Conservation (phyloP, 768 basidiomycete genomes). For the Cubamyces sp. region DNA sequence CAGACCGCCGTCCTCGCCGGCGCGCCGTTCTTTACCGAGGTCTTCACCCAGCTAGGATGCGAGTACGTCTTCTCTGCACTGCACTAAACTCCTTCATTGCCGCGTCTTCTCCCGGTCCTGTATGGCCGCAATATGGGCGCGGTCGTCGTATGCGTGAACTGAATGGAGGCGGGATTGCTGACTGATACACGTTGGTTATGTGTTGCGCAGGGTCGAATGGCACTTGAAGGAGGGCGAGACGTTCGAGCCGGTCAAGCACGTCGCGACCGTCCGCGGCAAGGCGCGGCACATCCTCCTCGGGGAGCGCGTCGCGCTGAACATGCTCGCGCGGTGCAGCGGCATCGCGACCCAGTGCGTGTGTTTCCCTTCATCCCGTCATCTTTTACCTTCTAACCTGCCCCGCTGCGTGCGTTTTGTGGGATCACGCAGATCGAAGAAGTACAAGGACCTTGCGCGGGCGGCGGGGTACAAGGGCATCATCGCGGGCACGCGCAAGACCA, state of each 20-base stretch:
- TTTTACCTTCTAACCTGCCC: background rate
- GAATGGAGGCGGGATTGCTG: background rate
- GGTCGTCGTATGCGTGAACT: background rate
- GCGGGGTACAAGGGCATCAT: constrained; percentile 87
- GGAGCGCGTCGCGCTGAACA: constrained; percentile 90
- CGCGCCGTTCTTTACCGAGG: constrained; percentile 92
- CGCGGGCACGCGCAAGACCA: constrained; percentile 97
- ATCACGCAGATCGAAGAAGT: constrained; percentile 69
- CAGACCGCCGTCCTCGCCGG: constrained; percentile 84
- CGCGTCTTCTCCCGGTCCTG: background rate
- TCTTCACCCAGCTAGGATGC: constrained; percentile 89
- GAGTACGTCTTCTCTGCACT: constrained; percentile 56
- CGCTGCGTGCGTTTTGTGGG: constrained; percentile 4
- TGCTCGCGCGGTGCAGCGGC: constrained; percentile 93
- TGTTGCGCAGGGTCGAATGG: constrained; percentile 81
- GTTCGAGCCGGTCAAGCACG: constrained; percentile 79
- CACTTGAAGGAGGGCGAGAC: constrained; percentile 83
- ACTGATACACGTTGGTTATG: background rate
- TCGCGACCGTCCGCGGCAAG: constrained; percentile 91
- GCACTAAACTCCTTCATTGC: too few species aligned
- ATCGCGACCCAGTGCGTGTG: constrained; percentile 87
- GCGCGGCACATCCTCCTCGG: constrained; percentile 88
- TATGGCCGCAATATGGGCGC: background rate
- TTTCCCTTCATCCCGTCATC: background rate
- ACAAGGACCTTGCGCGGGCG: constrained; percentile 76